Conservation (phyloP, 192 early-diverging fungal genomes). For the Geosiphon pyriformis region DNA sequence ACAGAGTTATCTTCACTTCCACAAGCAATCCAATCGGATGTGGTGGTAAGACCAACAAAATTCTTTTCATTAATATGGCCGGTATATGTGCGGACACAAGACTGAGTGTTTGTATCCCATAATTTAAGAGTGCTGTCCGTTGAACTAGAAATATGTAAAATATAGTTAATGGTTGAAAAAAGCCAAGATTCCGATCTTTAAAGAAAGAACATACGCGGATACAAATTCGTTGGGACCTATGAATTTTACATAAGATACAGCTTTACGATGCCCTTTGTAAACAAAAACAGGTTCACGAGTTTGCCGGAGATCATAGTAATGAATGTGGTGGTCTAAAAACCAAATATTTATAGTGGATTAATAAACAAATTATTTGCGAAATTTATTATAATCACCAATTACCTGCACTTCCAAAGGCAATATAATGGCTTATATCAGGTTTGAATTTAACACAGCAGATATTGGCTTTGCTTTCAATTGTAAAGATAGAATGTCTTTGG, state of each 20-base stretch:
- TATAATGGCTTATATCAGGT: slow-evolving; percentile 61
- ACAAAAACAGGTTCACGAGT: slow-evolving; percentile 61
- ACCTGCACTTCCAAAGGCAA: slow-evolving; percentile 89
- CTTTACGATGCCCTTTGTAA: slow-evolving; percentile 84
- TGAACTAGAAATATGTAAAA: slow-evolving; percentile 44
- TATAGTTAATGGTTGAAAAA: background rate
- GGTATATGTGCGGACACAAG: slow-evolving; percentile 64
- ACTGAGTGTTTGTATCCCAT: slow-evolving; percentile 58
- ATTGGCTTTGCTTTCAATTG: slow-evolving; percentile 81
- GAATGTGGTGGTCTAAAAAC: slow-evolving; percentile 75
- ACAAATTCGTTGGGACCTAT: slow-evolving; percentile 71
- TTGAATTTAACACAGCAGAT: slow-evolving; percentile 94
- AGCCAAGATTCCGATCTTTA: background rate
- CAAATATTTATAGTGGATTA: background rate
- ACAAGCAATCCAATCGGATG: slow-evolving; percentile 83
- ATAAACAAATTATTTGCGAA: slow-evolving; percentile 3
- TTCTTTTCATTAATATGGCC: slow-evolving; percentile 94
- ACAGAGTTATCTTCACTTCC: slow-evolving; percentile 92
- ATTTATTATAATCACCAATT: slow-evolving; percentile 15
- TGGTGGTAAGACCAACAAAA: slow-evolving; percentile 89
- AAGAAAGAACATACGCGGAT: slow-evolving; percentile 49
- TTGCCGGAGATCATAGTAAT: slow-evolving; percentile 86
- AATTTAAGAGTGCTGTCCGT: slow-evolving; percentile 89
- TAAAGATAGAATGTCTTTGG: slow-evolving; percentile 63
- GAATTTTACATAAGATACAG: slow-evolving; percentile 94